Base-by-base conservation (phyloP, 441 rosid genomes). In the Metrosideros polymorpha region DNA sequence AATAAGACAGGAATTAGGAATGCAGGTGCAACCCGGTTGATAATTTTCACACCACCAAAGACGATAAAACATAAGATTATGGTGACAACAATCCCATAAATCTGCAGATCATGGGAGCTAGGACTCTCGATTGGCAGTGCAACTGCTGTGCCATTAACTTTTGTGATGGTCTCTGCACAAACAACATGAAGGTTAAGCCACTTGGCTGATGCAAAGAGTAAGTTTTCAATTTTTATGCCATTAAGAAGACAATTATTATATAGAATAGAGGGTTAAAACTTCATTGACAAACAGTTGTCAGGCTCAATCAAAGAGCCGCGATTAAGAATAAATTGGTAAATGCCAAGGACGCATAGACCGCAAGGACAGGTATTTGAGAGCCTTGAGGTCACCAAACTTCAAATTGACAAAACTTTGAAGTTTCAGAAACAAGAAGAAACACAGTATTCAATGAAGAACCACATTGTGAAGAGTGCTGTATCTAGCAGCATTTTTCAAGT, bases 41-140 rank as follows among this genome's bases (percentile, higher is more conserved):
- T 98, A 90, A 97, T 97, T 94, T 96, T 97, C 91, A 98, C 99
- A n/a, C 99, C 99, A 87, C 99, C 99, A 90, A 98, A 98, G 87
- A 98, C 99, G 89, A 98, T 96, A 92, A 98, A 94, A 95, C 99
- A 96, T 50, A 98, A 91, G 88, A 96, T 77, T 88, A 98, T 90
- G 42, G 99, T 96, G 89, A 98, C 95, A 87, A 97, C 95, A 88
- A 98, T 93, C 89, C 99, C 99, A 91, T 97, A 98, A 86, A 98
- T 86, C 91, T 98, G 99, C 91, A 98, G 89, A 91, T 98, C 99
- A 89, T 97, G 99, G 85, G 96, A 89, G 91, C 94, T 98, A 87
- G 96, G 95, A 91, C 95, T 94, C 85, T 95, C 90, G 71, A 96
- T 94, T 85, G 94, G 89, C 84, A 91, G 93, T 42, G 91, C 87